These are phyloP conservation scores for Eimeria tenella DNA, from an alignment of 169 alveolate species.

Conservation along the genomic window DNA sequence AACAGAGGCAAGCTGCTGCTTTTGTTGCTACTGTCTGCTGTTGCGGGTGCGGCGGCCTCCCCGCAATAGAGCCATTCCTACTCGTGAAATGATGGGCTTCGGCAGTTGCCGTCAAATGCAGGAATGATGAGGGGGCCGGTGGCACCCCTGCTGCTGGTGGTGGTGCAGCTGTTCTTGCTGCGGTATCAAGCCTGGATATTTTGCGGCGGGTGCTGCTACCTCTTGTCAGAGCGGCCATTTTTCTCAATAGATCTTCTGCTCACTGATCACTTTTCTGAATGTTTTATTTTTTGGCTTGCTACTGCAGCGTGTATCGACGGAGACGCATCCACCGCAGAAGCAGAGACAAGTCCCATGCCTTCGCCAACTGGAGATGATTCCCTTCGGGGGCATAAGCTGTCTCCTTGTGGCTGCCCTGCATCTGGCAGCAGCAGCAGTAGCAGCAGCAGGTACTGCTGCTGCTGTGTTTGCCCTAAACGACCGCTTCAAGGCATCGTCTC, in stretches of 20 bases:
- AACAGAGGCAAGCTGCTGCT: not conserved
- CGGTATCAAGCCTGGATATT: no score
- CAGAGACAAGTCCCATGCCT: not conserved
- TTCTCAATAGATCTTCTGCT: no score
- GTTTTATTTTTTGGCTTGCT: not conserved
- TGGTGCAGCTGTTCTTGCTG: no score
- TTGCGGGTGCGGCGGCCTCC: no score
- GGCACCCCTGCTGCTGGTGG: no score
- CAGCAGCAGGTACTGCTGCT: slow-evolving; percentile 50
- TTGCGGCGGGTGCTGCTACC: no score
- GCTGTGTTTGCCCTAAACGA: slow-evolving; percentile 48
- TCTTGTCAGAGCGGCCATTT: no score
- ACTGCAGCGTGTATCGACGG: slow-evolving; percentile 7
- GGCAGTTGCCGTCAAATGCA: not conserved
- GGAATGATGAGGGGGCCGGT: no score
- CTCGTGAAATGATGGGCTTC: no score
- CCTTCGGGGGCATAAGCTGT: not conserved
- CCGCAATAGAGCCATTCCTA: no score
- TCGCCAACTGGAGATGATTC: not conserved
- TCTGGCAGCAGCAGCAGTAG: slow-evolving; percentile 44
- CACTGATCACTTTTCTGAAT: no score
- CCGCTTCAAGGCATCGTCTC: slow-evolving; percentile 4
- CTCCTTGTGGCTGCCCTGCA: slow-evolving; percentile 47
- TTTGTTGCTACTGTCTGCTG: no score
- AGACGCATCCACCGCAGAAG: not conserved